Percentiles rank a stretch among this genome's conserved stretches.
phyloP scores from a whole-genome alignment of 2,329 filamentous ascomycete species.

The Bipolaris cookei region DNA sequence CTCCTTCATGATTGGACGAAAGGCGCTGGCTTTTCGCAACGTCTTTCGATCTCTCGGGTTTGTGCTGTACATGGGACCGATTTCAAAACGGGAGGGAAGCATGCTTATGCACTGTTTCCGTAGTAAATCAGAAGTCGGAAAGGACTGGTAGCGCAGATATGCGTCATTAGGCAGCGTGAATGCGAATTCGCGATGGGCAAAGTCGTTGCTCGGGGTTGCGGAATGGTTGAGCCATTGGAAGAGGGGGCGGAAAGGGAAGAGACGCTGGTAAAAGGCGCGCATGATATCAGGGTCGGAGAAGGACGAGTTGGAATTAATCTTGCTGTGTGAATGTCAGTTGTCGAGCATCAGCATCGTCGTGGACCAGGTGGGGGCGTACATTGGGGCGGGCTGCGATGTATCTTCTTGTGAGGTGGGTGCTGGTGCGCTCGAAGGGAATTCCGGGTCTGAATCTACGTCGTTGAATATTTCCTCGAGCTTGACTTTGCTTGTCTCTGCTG shows the following conservation, averaged over 20 bases:
- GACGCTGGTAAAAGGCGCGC: slow-evolving; percentile 90
- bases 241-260: slow-evolving; percentile 92
- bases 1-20: slow-evolving; percentile 89
- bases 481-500: slow-evolving; percentile 43
- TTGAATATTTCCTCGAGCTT: slow-evolving; percentile 66
- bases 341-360: slow-evolving; percentile 3
- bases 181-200: slow-evolving; percentile 92
- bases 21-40: slow-evolving; percentile 77
- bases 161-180: slow-evolving; percentile 93
- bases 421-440: slow-evolving; percentile 63
- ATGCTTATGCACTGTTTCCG: slow-evolving; percentile 89
- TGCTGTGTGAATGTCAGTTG: slow-evolving; percentile 32
- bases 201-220: slow-evolving; percentile 82
- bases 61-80: slow-evolving; percentile 93
- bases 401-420: slow-evolving; percentile 53
- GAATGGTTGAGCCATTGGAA: slow-evolving; percentile 99
- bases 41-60: slow-evolving; percentile 94
- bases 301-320: slow-evolving; percentile 50
- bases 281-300: slow-evolving; percentile 81
- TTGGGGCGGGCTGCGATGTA: slow-evolving; percentile 45
- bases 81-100: slow-evolving; percentile 94
- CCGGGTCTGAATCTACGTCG: slow-evolving; percentile 62
- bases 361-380: slow-evolving; percentile 41
- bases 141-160: slow-evolving; percentile 90
- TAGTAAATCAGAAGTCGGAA: slow-evolving; percentile 71